phyloP scores from a whole-genome alignment of 2,329 filamentous ascomycete genomes.

The Trichoderma sp. region DNA sequence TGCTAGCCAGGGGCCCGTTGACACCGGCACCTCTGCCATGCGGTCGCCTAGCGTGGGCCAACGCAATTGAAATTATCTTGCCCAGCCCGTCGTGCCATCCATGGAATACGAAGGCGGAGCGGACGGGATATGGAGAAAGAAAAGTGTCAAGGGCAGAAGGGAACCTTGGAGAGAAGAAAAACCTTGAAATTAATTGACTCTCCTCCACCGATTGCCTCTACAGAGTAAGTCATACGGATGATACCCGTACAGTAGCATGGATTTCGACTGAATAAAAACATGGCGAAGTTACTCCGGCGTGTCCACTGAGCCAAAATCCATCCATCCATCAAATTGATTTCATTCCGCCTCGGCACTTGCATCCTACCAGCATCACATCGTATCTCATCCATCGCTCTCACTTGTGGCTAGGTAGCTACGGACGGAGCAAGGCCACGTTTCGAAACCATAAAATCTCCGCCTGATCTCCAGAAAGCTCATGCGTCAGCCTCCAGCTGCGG shows the following conservation, averaged over 20 bases:
- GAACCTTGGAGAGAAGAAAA: not conserved
- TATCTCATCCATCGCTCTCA: not conserved
- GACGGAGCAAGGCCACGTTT: not conserved
- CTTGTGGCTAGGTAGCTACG: not conserved
- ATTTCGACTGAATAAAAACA: no score
- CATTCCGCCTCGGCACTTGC: not conserved
- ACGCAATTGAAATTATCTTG: not conserved
- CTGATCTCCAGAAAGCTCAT: not conserved
- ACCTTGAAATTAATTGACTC: not conserved
- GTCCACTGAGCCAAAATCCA: not conserved
- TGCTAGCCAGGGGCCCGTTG: not conserved
- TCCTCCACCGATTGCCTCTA: not conserved
- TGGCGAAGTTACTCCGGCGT: not conserved
- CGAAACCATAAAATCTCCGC: not conserved
- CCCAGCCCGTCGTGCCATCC: not conserved
- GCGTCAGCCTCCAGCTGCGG: not conserved
- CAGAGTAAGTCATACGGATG: not conserved
- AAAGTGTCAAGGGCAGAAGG: not conserved
- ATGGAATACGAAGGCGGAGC: slow-evolving; percentile 3
- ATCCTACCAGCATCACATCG: not conserved
- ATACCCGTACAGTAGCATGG: no score
- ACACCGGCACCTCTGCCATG: not conserved
- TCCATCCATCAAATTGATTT: no score
- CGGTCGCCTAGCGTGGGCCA: not conserved
- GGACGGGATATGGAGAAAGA: not conserved